phyloP scores from a whole-genome alignment of 2,329 filamentous ascomycete genomes.

The Rutstroemia sp. region DNA sequence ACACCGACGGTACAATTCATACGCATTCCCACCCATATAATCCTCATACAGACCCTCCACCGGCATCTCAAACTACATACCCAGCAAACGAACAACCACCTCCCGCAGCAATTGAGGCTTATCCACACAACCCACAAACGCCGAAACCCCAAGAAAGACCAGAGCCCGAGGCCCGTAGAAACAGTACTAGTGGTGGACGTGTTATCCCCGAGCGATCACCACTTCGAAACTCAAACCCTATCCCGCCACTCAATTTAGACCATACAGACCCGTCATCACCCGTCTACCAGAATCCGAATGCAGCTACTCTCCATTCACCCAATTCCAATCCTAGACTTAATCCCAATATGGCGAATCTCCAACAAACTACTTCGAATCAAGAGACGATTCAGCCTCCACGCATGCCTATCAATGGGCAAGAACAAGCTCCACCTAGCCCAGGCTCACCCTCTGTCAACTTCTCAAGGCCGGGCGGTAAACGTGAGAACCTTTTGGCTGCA shows the following conservation, averaged over 20 bases:
- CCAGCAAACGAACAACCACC: neutral
- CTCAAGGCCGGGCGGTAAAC: conserved; percentile 3
- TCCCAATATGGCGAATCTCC: neutral
- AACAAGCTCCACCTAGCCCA: neutral
- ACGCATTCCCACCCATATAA: conserved; percentile 6
- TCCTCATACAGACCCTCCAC: conserved; percentile 5
- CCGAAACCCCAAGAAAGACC: neutral
- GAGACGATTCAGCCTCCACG: neutral
- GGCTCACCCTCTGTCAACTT: neutral
- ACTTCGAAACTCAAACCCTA: conserved; percentile 5
- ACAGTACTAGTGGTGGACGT: conserved; percentile 5
- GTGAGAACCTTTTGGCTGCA: neutral
- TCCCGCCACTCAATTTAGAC: neutral
- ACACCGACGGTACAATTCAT: conserved; percentile 4
- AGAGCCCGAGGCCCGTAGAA: neutral
- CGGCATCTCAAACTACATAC: conserved; percentile 3
- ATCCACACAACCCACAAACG: neutral
- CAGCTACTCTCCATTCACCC: neutral
- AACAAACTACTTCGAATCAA: neutral
- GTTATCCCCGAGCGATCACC: conserved; percentile 7
- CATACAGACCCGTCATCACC: neutral
- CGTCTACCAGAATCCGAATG: neutral
- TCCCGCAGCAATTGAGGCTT: neutral
- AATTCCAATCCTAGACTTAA: neutral
- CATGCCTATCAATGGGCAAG: neutral